Base-by-base conservation (phyloP, 2,329 filamentous ascomycete genomes). In the Thelonectria olida region DNA sequence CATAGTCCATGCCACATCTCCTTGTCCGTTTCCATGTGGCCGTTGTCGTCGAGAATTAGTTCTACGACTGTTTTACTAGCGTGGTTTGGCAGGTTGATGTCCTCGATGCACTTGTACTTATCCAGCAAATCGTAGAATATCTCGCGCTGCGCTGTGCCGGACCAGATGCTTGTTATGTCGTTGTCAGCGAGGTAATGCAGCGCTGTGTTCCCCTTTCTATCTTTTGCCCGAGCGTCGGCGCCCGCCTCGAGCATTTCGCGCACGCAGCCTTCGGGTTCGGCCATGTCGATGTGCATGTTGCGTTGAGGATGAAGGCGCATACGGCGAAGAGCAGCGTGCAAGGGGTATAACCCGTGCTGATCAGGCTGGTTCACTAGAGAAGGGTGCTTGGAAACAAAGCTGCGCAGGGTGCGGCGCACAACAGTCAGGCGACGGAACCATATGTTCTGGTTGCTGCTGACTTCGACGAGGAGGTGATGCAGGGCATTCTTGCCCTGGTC, bases 31-130 rank as follows among this genome's bases (percentile, higher is more conserved):
- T 38, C 41, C 17, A 54, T 15, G 5, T 28, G 52, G 22, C 41
- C 52, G 38, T 54, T 47, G 15, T 53, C 50, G n/a, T 53, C 41
- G 4, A 55, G 28, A 19, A 55, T 55, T 20, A 55, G 22, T 47
- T 55, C 42, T 17, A 22, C 52, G 10, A 48, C 31, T 4, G 20
- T 48, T 13, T 55, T 55, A 7, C 52, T 28, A 13, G 22, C 42
- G 4, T 48, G 22, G 22, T 55, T 48, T 17, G 42, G 42, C 4
- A 20, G 17, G 17, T 55, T 48, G 6, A 55, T 39, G 20, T 55
- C 41, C 20, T 25, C 52, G 2, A 13, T 20, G 42, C 52, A 39
- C n/a, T 28, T 13, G 8, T 23, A 3, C 19, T 39, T 39, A 17
- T 20, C 48, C 20, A 51, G 8, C 2, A 51, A 13, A 13, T 51